Percentiles rank a stretch among this genome's conserved stretches.
Conservation (phyloP, 1,284 basidiomycete genomes). For the Vanrija pseudolonga region DNA sequence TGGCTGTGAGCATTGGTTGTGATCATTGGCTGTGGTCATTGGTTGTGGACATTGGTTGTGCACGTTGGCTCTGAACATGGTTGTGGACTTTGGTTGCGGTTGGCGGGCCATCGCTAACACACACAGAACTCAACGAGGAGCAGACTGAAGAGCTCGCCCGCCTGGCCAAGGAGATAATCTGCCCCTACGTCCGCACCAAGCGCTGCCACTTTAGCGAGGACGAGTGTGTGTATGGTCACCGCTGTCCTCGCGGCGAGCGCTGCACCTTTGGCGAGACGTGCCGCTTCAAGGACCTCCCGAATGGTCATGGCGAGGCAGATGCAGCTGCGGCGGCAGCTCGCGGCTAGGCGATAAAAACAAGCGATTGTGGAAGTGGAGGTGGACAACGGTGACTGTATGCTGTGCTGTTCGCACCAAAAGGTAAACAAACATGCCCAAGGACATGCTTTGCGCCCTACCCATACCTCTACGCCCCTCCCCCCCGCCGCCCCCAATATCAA, state of each 20-base stretch:
- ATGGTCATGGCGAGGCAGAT: constrained; percentile 32
- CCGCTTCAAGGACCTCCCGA: constrained; percentile 32
- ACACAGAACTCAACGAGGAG: constrained; percentile 26
- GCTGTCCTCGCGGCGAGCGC: constrained; percentile 28
- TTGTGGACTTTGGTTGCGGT: neutral
- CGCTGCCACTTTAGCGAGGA: constrained; percentile 38
- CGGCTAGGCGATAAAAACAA: neutral
- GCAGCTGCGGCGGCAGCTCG: neutral
- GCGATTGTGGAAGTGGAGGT: neutral
- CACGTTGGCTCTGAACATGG: no score
- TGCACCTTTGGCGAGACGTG: constrained; percentile 41
- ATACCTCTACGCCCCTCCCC: neutral
- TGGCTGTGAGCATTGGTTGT: no score
- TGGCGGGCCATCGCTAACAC: no score
- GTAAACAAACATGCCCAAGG: neutral
- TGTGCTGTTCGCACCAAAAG: no score
- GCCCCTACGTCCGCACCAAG: constrained; percentile 32
- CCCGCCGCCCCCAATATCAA: neutral
- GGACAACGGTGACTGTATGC: no score
- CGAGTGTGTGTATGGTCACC: constrained; percentile 42
- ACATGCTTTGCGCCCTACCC: neutral
- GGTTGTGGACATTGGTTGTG: neutral
- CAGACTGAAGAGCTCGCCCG: constrained; percentile 35
- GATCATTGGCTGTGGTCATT: no score
- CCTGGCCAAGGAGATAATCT: constrained; percentile 41